Base-by-base conservation (phyloP, 345 rosid species). In the Arabidopsis arenosa region DNA sequence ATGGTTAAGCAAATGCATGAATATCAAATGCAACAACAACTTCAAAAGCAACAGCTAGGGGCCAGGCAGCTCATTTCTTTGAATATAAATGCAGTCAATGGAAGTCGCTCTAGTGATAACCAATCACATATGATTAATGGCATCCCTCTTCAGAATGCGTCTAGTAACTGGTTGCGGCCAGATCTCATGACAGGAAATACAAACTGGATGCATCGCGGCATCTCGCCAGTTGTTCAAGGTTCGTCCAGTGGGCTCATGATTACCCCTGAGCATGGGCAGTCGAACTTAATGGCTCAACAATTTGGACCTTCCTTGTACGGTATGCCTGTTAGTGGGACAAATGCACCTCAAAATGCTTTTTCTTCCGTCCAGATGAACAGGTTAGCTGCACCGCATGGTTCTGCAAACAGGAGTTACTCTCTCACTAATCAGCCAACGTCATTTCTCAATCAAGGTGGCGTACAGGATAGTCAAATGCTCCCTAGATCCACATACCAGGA, bases 1-100 rank as follows among this genome's bases (percentile, higher is more conserved):
- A 85, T 92, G 85, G 68, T 76, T 39, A 92, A 84, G 83, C 92
- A 92, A 82, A 80, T 90, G 80, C 96, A 90, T 62, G 96, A 90
- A 44, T 75, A 84, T 63, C 97, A 92, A 76, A 85, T 92, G 74
- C 96, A 87, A 82, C 87, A 86, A 66, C 87, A 85, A 15, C 78
- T 85, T 71, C 84, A 82, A 64, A 87, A 86, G 75, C 84, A 84
- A 59, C 89, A 82, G 55, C 67, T 79, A 70, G 90, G 89, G 59
- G 74, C 79, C 56, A 84, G 87, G 75, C 90, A 85, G 69, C 74
- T 77, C 61, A 83, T 65, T 79, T 81, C 90, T 23, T 14, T 75
- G 45, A 83, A 84, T 84, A 84, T 83, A 57, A 72, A 81, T 82
- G 77, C 88, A 56, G 70, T 84, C 30, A 68, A 80, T 75, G 77